Conservation (phyloP, 2,329 filamentous ascomycete species). For the Talaromyces sp. region DNA sequence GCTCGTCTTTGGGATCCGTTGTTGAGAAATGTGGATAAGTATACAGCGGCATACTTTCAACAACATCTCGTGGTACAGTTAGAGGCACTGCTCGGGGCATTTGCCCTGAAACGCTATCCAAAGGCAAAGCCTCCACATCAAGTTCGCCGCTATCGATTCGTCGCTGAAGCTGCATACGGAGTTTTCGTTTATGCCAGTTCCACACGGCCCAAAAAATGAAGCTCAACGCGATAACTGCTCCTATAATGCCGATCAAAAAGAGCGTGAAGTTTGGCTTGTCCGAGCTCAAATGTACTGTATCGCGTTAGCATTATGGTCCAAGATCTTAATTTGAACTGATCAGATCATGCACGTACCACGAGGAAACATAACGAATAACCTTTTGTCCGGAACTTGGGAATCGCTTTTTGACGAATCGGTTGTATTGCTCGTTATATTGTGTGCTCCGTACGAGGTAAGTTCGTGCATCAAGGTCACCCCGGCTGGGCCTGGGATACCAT, state of each 20-base stretch:
- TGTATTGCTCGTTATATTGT: conserved; percentile 61
- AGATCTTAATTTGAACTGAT: neutral
- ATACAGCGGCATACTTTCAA: conserved; percentile 77
- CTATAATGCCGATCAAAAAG: too few species aligned
- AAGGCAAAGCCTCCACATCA: conserved; percentile 81
- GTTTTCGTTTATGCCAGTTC: conserved; percentile 56
- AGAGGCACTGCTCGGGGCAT: too few species aligned
- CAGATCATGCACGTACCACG: conserved; percentile 38
- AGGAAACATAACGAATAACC: conserved; percentile 56
- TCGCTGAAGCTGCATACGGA: conserved; percentile 67
- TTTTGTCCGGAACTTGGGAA: conserved; percentile 16
- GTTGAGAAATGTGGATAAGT: conserved; percentile 61
- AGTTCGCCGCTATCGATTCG: conserved; percentile 78
- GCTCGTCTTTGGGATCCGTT: conserved; percentile 4
- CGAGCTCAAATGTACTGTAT: too few species aligned
- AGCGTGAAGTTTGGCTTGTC: too few species aligned
- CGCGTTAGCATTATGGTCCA: too few species aligned
- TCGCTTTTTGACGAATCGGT: neutral
- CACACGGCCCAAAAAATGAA: too few species aligned
- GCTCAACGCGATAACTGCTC: too few species aligned
- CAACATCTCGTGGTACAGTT: conserved; percentile 66
- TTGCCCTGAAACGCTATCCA: conserved; percentile 54
- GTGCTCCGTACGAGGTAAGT: conserved; percentile 71
- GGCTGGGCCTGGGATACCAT: conserved; percentile 71
- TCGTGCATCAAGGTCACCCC: conserved; percentile 71